These are phyloP conservation scores for Rhizophlyctis rosea DNA, from an alignment of 192 early-diverging fungal genomes.

Conservation along the genomic window DNA sequence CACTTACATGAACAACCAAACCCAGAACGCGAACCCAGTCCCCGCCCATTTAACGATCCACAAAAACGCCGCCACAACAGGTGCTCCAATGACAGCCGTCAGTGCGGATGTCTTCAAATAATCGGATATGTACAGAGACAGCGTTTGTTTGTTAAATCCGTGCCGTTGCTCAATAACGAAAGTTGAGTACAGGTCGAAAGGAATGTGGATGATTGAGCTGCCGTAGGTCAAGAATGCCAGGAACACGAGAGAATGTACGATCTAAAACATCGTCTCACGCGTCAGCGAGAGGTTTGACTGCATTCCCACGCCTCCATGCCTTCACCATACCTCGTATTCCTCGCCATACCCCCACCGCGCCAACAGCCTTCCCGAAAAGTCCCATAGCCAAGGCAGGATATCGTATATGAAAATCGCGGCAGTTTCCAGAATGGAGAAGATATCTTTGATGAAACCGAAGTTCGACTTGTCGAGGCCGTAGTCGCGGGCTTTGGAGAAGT, in stretches of 20 bases:
- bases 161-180: constrained; percentile 95
- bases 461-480: constrained; percentile 81
- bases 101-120: constrained; percentile 70
- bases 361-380: constrained; percentile 50
- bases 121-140: constrained; percentile 78
- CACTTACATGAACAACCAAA: constrained; percentile 84
- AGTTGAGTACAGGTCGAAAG: constrained; percentile 80
- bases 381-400: constrained; percentile 74
- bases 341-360: constrained; percentile 48
- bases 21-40: constrained; percentile 82
- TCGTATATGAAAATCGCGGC: constrained; percentile 66
- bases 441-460: constrained; percentile 66
- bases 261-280: constrained; percentile 43
- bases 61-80: constrained; percentile 75
- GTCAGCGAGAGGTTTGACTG: too few species aligned
- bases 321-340: constrained; percentile 68
- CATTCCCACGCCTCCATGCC: too few species aligned
- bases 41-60: constrained; percentile 80
- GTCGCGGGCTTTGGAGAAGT: constrained; percentile 77
- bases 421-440: constrained; percentile 65
- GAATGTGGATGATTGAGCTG: constrained; percentile 66
- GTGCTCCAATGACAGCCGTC: constrained; percentile 68
- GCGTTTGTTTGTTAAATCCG: constrained; percentile 95
- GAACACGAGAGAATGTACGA: constrained; percentile 80
- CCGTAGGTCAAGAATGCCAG: constrained; percentile 54